A percentile compares a stretch with the other conserved stretches of the same genome.
These are phyloP conservation scores for Antarctomyces pellizariae DNA, from an alignment of 495 filamentous ascomycete species.

Conservation along the genomic window DNA sequence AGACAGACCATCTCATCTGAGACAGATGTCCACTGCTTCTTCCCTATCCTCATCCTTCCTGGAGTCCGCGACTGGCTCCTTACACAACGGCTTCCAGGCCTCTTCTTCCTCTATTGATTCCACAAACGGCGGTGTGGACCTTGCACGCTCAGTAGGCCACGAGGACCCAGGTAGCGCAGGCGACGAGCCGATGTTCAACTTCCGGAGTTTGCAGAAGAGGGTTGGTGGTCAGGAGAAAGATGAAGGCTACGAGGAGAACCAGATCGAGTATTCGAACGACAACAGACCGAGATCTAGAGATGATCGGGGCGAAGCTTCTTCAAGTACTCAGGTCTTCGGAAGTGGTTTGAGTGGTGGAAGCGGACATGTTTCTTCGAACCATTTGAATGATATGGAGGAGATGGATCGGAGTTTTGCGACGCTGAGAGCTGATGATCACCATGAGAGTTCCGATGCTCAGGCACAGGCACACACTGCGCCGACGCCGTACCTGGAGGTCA, in stretches of 20 bases:
- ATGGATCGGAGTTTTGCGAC: constrained; percentile 12
- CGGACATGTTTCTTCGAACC: too few relatives aligned
- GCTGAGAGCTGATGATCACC: constrained; percentile 4
- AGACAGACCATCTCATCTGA: constrained; percentile 37
- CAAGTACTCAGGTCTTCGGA: too few relatives aligned
- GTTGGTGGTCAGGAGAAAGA: constrained; percentile 6
- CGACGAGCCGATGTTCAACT: constrained; percentile 72
- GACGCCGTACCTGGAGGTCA: constrained; percentile 4
- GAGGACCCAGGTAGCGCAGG: constrained; percentile 27
- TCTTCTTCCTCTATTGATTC: constrained; percentile 23
- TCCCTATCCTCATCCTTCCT: constrained; percentile 53
- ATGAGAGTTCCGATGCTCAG: background rate
- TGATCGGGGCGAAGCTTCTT: too few relatives aligned
- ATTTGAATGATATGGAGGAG: too few relatives aligned
- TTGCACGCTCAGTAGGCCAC: constrained; percentile 16
- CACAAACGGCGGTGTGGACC: constrained; percentile 18
- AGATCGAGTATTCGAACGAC: too few relatives aligned
- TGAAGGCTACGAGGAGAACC: too few relatives aligned
- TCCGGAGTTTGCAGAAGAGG: constrained; percentile 35
- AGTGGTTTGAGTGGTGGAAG: too few relatives aligned
- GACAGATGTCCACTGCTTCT: constrained; percentile 64
- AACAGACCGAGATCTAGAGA: too few relatives aligned
- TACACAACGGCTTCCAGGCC: constrained; percentile 17
- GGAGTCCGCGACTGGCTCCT: constrained; percentile 34
- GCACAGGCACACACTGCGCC: background rate